Conservation (phyloP, 352 stramenopile species). For the Phytophthora pluvialis region DNA sequence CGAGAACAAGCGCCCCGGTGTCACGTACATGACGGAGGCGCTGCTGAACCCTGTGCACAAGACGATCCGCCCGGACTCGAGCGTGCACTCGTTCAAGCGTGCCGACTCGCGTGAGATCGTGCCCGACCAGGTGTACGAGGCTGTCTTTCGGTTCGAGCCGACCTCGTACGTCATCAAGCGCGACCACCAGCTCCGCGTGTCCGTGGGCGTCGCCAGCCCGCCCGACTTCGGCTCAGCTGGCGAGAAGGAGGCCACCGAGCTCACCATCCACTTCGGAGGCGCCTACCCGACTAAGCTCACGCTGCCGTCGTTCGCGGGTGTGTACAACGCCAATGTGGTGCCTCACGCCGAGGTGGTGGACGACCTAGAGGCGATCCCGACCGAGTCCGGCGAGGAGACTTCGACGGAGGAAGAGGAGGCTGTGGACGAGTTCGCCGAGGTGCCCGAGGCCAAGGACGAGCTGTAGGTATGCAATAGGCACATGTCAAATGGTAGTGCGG, state of each 20-base stretch:
- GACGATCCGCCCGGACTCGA: slow-evolving; percentile 59
- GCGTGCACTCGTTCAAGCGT: slow-evolving; percentile 76
- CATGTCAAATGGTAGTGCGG: slow-evolving; percentile 5
- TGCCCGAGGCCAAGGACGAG: slow-evolving; percentile 53
- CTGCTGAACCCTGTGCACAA: slow-evolving; percentile 76
- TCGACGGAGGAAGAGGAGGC: slow-evolving; percentile 29
- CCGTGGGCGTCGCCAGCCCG: slow-evolving; percentile 61
- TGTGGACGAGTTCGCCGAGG: slow-evolving; percentile 69
- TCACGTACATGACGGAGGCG: slow-evolving; percentile 86
- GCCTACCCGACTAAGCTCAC: slow-evolving; percentile 76
- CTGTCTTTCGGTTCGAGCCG: slow-evolving; percentile 76
- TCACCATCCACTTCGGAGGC: slow-evolving; percentile 78
- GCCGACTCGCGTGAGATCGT: slow-evolving; percentile 64
- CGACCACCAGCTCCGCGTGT: slow-evolving; percentile 77
- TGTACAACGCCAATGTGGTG: slow-evolving; percentile 73
- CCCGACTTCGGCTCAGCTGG: slow-evolving; percentile 63
- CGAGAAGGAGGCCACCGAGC: slow-evolving; percentile 60
- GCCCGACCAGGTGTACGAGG: slow-evolving; percentile 74
- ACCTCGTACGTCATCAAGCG: slow-evolving; percentile 83
- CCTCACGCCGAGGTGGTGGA: slow-evolving; percentile 38
- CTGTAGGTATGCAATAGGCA: slow-evolving; percentile 42
- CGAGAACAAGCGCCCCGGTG: slow-evolving; percentile 76
- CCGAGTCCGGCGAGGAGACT: slow-evolving; percentile 22
- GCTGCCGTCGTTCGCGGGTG: slow-evolving; percentile 60
- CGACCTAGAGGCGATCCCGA: slow-evolving; percentile 36